Evolutionary conservation across 768 basidiomycete genomes (phyloP).

Genomic region (Lactifluus pinguis): DNA sequence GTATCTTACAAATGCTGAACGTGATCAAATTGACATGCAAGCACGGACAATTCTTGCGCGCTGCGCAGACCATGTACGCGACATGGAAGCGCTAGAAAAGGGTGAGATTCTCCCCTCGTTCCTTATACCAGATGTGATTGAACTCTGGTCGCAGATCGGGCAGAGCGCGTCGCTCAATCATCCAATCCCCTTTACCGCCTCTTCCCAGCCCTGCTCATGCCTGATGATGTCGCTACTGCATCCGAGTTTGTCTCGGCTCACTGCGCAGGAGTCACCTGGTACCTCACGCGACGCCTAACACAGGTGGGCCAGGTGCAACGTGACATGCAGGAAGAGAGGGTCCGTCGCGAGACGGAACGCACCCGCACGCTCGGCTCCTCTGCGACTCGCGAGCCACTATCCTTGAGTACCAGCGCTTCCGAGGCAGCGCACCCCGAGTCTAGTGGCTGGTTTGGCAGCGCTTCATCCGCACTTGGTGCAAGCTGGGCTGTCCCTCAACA

Average conservation of each 20-base stretch:
- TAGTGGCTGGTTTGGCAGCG: slow-evolving; percentile 40
- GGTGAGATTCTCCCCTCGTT: slow-evolving; percentile 42
- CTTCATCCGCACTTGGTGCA: slow-evolving; percentile 32
- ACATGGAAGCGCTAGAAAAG: slow-evolving; percentile 84
- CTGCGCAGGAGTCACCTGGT: slow-evolving; percentile 88
- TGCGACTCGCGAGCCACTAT: slow-evolving; percentile 55
- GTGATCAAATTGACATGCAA: slow-evolving; percentile 93
- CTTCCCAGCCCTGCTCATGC: slow-evolving; percentile 60
- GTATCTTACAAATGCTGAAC: slow-evolving; percentile 78
- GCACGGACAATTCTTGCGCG: slow-evolving; percentile 76
- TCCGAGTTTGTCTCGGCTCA: slow-evolving; percentile 82
- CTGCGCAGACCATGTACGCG: slow-evolving; percentile 79
- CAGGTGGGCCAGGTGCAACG: slow-evolving; percentile 72
- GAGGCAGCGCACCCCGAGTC: slow-evolving; percentile 45
- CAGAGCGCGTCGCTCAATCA: slow-evolving; percentile 54
- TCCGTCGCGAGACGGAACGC: slow-evolving; percentile 80
- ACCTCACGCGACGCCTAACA: slow-evolving; percentile 71
- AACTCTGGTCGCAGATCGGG: slow-evolving; percentile 41
- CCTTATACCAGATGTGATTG: slow-evolving; percentile 13
- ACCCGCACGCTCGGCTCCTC: slow-evolving; percentile 73
- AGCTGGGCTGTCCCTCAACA: slow-evolving; percentile 36
- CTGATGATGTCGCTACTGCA: slow-evolving; percentile 42
- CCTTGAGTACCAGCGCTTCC: slow-evolving; percentile 30
- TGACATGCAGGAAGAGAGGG: slow-evolving; percentile 90
- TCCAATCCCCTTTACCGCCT: slow-evolving; percentile 58